Base-by-base conservation (phyloP, 306 rosid species). In the Dryas octopetala region DNA sequence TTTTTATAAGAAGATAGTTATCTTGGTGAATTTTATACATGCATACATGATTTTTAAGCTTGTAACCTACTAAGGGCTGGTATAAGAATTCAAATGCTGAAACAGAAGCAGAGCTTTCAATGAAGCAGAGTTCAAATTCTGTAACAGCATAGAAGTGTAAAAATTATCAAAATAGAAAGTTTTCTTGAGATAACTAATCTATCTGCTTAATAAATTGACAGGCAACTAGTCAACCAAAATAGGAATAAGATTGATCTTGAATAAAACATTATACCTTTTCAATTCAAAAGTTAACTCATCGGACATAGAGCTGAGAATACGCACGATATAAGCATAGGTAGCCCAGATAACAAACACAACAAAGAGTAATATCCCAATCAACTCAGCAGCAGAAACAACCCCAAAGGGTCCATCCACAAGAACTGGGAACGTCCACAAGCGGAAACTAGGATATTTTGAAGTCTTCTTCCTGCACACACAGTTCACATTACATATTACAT, bases 371-470 rank as follows among this genome's bases (percentile, higher is more conserved):
- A 93, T 93, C 55, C 97, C 98, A 63, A 91, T 76, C 0, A 91
- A 43, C 83, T 93, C 98, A 65, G 96, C 74, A 48, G 90, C 98
- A 80, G 94, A 88, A 85, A 93, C 91, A 40, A 93, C 96, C 58
- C 96, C 97, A 59, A 93, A 87, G 41, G 98, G 96, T 53, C 97
- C 98, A 23, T 88, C 87, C 66, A 93, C 89, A 53, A 93, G 55
- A 83, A 89, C 88, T 49, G 98, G 98, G 68, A 91, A 84, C 0
- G 98, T 93, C 98, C 97, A 93, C 68, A 91, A 85, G 55, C 92
- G 80, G 59, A 80, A 85, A 17, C 91, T 83, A 19, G 98, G 93
- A 76, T 55, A 14, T 62, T 74, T 81, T 53, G 83, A 76, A 60
- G 41, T 68, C 85, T 83, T 88, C 81, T 85, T 89, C 82, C 96